Conservation (phyloP, 2,329 filamentous ascomycete species). For the Cladophialophora bantiana region DNA sequence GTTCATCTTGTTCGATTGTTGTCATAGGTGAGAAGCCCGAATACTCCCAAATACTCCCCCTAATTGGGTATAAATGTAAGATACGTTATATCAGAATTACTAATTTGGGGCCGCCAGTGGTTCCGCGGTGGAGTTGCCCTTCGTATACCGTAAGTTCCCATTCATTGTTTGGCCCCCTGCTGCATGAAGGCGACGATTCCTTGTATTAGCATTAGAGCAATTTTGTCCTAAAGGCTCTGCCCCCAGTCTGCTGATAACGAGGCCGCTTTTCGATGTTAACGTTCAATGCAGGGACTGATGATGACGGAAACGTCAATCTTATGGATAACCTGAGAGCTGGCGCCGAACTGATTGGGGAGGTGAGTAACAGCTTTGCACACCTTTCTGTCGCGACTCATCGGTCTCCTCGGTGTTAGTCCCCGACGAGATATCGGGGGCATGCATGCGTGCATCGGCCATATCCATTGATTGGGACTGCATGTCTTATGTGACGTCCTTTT, state of each 20-base stretch:
- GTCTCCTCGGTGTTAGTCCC: neutral
- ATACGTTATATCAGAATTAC: conserved; percentile 1
- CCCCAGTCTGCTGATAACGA: neutral
- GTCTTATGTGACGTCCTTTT: neutral
- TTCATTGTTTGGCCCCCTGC: no score
- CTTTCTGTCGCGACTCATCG: neutral
- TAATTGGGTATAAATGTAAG: no score
- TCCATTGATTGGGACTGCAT: neutral
- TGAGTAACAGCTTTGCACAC: conserved; percentile 44
- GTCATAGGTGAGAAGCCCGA: conserved; percentile 54
- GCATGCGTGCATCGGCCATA: neutral
- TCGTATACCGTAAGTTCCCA: conserved; percentile 54
- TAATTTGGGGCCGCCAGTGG: conserved; percentile 49
- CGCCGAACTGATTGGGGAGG: conserved; percentile 58
- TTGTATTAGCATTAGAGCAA: neutral
- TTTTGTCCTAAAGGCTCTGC: neutral
- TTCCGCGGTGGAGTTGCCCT: conserved; percentile 65
- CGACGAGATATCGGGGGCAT: neutral
- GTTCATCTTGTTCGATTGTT: conserved; percentile 63
- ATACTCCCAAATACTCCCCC: no score
- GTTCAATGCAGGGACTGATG: conserved; percentile 51
- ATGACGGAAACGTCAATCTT: conserved; percentile 62
- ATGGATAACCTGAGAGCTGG: conserved; percentile 64
- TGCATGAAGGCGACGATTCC: no score
- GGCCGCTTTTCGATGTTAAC: no score